phyloP scores from a whole-genome alignment of 208 protist genomes.

The Leishmania lainsoni region DNA sequence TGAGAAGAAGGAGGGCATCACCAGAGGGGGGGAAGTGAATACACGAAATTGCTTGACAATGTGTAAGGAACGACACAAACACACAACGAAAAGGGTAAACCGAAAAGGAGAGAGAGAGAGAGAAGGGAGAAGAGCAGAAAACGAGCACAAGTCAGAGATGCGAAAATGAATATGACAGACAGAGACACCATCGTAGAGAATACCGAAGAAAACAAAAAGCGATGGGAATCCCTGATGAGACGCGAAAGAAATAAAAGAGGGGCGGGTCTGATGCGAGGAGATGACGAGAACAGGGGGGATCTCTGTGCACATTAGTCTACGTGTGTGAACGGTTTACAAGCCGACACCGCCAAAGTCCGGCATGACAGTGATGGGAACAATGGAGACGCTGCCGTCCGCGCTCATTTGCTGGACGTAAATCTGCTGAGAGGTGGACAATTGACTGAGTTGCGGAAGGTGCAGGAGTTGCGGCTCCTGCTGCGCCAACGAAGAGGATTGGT shows the following conservation, averaged over 20 bases:
- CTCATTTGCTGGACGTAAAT: conserved; percentile 33
- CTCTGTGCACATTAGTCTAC: not conserved
- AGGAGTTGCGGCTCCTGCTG: conserved; percentile 6
- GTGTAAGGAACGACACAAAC: conserved; percentile 1
- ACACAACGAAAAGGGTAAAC: not conserved
- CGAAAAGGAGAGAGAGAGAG: not conserved
- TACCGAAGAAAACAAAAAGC: not conserved
- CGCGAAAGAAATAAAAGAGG: too few species aligned
- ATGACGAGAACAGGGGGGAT: not conserved
- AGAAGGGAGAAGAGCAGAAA: not conserved
- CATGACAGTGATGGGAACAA: conserved; percentile 34
- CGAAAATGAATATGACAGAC: not conserved
- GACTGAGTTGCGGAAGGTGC: not conserved
- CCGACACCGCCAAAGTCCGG: conserved; percentile 1
- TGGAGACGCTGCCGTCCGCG: conserved; percentile 29
- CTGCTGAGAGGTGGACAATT: conserved; percentile 25
- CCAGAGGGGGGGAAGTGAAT: not conserved
- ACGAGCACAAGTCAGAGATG: conserved; percentile 14
- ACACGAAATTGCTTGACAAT: not conserved
- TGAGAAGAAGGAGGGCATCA: not conserved
- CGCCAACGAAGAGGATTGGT: not conserved
- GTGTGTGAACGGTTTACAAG: not conserved
- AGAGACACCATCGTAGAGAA: not conserved
- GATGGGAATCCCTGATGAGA: not conserved
- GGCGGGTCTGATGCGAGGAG: not conserved